Evolutionary conservation across 148 eudicot species (phyloP).

Genomic region (Camellia japonica): DNA sequence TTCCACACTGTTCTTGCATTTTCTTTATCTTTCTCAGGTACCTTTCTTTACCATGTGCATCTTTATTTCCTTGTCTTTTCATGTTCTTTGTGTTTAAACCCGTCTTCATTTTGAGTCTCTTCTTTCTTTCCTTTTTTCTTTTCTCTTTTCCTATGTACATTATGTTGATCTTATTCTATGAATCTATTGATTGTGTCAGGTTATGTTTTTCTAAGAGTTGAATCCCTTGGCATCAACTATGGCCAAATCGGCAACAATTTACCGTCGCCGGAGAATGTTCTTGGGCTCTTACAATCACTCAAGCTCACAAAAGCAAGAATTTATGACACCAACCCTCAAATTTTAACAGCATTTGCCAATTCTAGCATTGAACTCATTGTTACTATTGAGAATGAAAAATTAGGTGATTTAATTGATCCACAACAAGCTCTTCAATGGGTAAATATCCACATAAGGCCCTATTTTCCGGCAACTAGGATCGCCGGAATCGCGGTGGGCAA

Average conservation of each 20-base stretch:
- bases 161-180: not conserved
- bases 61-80: not conserved
- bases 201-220: slow-evolving; percentile 17
- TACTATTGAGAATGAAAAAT: slow-evolving; percentile 59
- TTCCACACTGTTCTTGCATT: slow-evolving; percentile 20
- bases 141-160: not conserved
- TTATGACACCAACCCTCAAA: slow-evolving; percentile 73
- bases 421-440: slow-evolving; percentile 72
- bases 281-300: slow-evolving; percentile 38
- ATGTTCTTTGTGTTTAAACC: slow-evolving; percentile 3
- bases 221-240: slow-evolving; percentile 70
- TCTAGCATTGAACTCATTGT: slow-evolving; percentile 59
- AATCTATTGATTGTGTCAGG: not conserved
- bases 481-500: slow-evolving; percentile 79
- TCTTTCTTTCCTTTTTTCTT: not conserved
- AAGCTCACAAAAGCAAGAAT: slow-evolving; percentile 55
- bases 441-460: slow-evolving; percentile 49
- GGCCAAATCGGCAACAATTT: slow-evolving; percentile 71
- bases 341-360: slow-evolving; percentile 57
- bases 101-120: not conserved
- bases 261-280: slow-evolving; percentile 59
- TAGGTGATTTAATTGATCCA: slow-evolving; percentile 38
- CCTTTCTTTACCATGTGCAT: not conserved
- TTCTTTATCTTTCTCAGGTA: slow-evolving; percentile 33
- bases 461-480: slow-evolving; percentile 63